Percentiles rank a stretch among this genome's conserved stretches.
These are phyloP conservation scores for Phaeotremella skinneri DNA, from an alignment of 768 basidiomycete genomes.

Conservation along the genomic window DNA sequence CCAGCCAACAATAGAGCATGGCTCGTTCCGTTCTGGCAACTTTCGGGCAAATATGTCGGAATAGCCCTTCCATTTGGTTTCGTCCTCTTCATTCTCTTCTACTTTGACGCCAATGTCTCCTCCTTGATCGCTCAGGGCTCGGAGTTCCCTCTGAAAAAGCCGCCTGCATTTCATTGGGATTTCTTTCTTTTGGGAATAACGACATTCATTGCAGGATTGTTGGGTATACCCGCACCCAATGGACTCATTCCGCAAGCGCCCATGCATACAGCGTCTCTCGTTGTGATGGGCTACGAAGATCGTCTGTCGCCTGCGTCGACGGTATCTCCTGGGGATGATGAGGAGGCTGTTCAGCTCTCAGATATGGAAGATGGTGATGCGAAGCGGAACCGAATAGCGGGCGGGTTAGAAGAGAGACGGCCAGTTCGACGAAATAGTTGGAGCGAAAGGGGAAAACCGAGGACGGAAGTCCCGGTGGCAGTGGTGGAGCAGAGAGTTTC, in stretches of 20 bases:
- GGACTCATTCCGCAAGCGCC: slow-evolving; percentile 65
- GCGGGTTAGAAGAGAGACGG: slow-evolving; percentile 4
- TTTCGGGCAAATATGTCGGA: slow-evolving; percentile 83
- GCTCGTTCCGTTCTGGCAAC: slow-evolving; percentile 85
- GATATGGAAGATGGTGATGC: slow-evolving; percentile 27
- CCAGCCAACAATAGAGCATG: slow-evolving; percentile 70
- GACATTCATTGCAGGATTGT: slow-evolving; percentile 65
- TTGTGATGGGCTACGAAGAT: slow-evolving; percentile 60
- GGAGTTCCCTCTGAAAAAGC: slow-evolving; percentile 84
- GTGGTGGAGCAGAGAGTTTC: slow-evolving; percentile 93
- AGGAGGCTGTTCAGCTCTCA: slow-evolving; percentile 19
- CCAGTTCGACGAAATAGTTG: too few species aligned
- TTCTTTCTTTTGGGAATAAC: slow-evolving; percentile 88
- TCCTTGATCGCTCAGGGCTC: slow-evolving; percentile 88
- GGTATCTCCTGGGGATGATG: slow-evolving; percentile 14
- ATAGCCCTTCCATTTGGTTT: slow-evolving; percentile 86
- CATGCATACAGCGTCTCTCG: slow-evolving; percentile 81
- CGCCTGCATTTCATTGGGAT: slow-evolving; percentile 65
- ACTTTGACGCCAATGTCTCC: slow-evolving; percentile 93
- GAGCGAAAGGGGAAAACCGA: slow-evolving; percentile 1
- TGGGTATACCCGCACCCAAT: slow-evolving; percentile 50
- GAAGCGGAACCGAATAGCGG: neutral
- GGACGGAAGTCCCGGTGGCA: slow-evolving; percentile 54
- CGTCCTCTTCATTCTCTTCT: slow-evolving; percentile 84
- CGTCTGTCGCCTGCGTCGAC: slow-evolving; percentile 17